Evolutionary conservation across 805 yeast genomes (phyloP).

Genomic region (Candida wancherniae): DNA sequence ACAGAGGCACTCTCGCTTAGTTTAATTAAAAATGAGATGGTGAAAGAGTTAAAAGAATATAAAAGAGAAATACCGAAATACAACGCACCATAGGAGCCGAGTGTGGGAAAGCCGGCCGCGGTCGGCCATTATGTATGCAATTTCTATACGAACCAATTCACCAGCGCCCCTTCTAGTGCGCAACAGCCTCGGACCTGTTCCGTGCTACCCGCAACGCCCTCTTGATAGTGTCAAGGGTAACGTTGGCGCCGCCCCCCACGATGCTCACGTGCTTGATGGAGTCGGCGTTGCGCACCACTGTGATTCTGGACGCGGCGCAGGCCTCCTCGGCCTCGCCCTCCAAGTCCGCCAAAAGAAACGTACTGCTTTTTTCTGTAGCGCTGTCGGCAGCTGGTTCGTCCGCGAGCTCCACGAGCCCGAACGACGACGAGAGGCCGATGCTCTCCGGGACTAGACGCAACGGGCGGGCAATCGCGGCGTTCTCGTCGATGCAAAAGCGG

Average conservation of each 20-base stretch:
- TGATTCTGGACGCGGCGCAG: conserved; percentile 50
- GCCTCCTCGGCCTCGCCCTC: conserved; percentile 84
- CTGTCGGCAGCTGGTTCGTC: too few species aligned
- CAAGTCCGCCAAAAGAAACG: conserved; percentile 61
- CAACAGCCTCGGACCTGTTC: conserved; percentile 37
- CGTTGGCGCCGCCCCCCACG: conserved; percentile 44
- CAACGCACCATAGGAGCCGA: too few species aligned
- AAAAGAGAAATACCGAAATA: too few species aligned
- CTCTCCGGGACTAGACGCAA: conserved; percentile 37
- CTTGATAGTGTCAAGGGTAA: conserved; percentile 44
- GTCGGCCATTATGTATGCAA: too few species aligned
- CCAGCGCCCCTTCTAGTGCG: too few species aligned
- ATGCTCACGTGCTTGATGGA: conserved; percentile 42
- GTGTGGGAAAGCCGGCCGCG: too few species aligned
- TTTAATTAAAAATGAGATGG: too few species aligned
- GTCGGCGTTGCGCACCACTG: conserved; percentile 35
- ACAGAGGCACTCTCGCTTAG: too few species aligned
- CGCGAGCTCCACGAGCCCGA: conserved; percentile 49
- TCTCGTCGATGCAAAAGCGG: conserved; percentile 51
- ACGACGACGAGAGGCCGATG: conserved; percentile 46
- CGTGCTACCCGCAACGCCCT: conserved; percentile 46
- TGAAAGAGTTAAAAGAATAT: too few species aligned
- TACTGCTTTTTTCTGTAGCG: conserved; percentile 11
- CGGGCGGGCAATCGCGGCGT: conserved; percentile 22
- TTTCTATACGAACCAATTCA: not conserved